phyloP scores from a whole-genome alignment of 2,329 filamentous ascomycete genomes.

The Ophiostoma tasmaniense region DNA sequence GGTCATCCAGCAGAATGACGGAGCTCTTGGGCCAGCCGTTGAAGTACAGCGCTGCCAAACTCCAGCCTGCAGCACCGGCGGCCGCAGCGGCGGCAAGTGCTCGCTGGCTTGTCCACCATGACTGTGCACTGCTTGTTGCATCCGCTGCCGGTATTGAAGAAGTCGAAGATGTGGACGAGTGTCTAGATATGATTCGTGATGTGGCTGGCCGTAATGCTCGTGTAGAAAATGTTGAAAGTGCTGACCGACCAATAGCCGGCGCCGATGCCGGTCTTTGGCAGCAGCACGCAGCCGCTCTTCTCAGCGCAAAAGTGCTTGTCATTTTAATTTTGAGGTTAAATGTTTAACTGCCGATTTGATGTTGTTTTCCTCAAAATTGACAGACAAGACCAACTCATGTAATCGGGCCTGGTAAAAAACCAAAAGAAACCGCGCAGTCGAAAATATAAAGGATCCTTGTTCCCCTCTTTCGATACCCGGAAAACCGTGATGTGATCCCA shows the following conservation, averaged over 20 bases:
- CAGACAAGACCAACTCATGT: neutral
- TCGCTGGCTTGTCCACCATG: constrained; percentile 27
- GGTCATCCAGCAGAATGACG: constrained; percentile 25
- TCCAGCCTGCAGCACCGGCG: constrained; percentile 36
- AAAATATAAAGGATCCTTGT: neutral
- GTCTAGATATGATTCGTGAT: neutral
- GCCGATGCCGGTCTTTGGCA: neutral
- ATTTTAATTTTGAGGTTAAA: too few relatives aligned
- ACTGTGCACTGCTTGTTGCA: neutral
- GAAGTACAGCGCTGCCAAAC: constrained; percentile 28
- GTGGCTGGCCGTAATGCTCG: neutral
- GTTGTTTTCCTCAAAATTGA: too few relatives aligned
- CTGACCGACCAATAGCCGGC: neutral
- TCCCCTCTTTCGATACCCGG: neutral
- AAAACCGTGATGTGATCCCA: neutral
- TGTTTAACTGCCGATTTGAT: too few relatives aligned
- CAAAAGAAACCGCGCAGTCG: neutral
- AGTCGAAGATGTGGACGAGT: neutral
- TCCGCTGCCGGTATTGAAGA: neutral
- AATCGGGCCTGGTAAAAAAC: neutral
- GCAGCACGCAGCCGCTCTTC: neutral
- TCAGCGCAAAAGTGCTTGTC: neutral
- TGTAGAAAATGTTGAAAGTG: neutral
- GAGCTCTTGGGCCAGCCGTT: constrained; percentile 20
- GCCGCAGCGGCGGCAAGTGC: constrained; percentile 33